phyloP scores from a whole-genome alignment of 2,329 filamentous ascomycete genomes.

The Curvularia sp. region DNA sequence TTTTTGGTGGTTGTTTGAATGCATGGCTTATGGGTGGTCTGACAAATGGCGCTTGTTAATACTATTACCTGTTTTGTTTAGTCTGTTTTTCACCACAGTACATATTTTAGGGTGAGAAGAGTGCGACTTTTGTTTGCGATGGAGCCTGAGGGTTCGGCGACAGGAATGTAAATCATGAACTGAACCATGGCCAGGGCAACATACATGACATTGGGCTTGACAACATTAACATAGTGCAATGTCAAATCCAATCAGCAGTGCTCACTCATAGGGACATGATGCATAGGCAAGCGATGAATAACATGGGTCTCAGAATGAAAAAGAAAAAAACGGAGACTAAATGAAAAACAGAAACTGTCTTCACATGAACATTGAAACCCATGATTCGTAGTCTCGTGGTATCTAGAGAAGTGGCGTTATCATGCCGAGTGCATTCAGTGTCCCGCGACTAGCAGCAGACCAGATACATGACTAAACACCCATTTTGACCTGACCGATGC shows the following conservation, averaged over 20 bases:
- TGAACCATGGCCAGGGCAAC: too few species aligned
- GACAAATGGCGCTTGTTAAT: not conserved
- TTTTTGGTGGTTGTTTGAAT: not conserved
- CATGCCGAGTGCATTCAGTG: conserved; percentile 49
- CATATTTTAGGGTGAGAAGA: not conserved
- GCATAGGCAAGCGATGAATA: not conserved
- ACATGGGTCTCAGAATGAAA: not conserved
- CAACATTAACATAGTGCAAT: not conserved
- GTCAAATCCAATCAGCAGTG: not conserved
- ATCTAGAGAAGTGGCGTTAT: conserved; percentile 50
- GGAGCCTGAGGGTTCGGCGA: not conserved
- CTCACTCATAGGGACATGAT: not conserved
- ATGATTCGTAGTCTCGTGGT: conserved; percentile 50
- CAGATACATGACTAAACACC: conserved; percentile 52
- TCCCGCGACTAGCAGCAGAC: conserved; percentile 47
- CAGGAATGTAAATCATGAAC: too few species aligned
- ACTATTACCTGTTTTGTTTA: not conserved
- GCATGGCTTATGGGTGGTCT: not conserved
- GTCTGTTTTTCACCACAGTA: not conserved
- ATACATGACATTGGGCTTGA: not conserved
- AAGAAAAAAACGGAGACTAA: not conserved
- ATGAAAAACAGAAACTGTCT: conserved; percentile 7
- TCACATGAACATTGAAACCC: conserved; percentile 42
- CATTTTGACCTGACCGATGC: conserved; percentile 53
- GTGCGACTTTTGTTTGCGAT: not conserved